phyloP scores from a whole-genome alignment of 2,329 filamentous ascomycete genomes.

The Didymella pomorum region DNA sequence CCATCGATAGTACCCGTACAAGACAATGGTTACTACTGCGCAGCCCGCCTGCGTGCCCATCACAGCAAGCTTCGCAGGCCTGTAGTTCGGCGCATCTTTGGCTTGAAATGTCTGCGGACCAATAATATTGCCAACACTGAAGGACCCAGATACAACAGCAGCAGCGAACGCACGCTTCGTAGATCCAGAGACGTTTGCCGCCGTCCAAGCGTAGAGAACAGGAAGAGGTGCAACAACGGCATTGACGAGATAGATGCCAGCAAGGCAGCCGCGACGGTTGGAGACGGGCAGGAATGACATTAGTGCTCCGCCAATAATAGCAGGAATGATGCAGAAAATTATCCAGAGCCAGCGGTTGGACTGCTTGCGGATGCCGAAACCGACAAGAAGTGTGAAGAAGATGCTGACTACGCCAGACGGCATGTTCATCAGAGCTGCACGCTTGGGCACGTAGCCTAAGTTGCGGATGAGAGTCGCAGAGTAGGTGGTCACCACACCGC shows the following conservation, averaged over 20 bases:
- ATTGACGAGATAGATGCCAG: slow-evolving; percentile 33
- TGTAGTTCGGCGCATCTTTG: slow-evolving; percentile 27
- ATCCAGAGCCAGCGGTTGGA: slow-evolving; percentile 23
- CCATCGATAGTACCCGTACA: slow-evolving; percentile 28
- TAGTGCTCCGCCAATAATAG: slow-evolving; percentile 21
- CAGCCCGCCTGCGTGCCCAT: slow-evolving; percentile 43
- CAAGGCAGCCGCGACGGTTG: slow-evolving; percentile 26
- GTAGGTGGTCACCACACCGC: slow-evolving; percentile 31
- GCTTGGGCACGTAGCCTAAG: slow-evolving; percentile 27
- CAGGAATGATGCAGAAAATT: slow-evolving; percentile 11
- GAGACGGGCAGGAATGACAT: slow-evolving; percentile 30
- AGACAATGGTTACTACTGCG: slow-evolving; percentile 24
- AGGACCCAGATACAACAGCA: slow-evolving; percentile 45
- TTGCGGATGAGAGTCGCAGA: slow-evolving; percentile 33
- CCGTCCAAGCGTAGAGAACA: slow-evolving; percentile 26
- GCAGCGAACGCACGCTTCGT: slow-evolving; percentile 50
- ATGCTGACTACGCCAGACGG: slow-evolving; percentile 29
- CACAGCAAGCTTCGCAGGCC: slow-evolving; percentile 56
- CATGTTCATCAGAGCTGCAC: slow-evolving; percentile 33
- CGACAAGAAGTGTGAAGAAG: slow-evolving; percentile 26
- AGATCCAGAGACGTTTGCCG: slow-evolving; percentile 37
- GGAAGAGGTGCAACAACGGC: slow-evolving; percentile 29
- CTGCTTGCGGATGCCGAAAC: slow-evolving; percentile 23
- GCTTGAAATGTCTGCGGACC: slow-evolving; percentile 42
- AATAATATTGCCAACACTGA: slow-evolving; percentile 45